Evolutionary conservation across 176 grass and related monocot genomes (phyloP), one percentile per base, ranked within the genome.

Genomic region (Zoysia pacifica): DNA sequence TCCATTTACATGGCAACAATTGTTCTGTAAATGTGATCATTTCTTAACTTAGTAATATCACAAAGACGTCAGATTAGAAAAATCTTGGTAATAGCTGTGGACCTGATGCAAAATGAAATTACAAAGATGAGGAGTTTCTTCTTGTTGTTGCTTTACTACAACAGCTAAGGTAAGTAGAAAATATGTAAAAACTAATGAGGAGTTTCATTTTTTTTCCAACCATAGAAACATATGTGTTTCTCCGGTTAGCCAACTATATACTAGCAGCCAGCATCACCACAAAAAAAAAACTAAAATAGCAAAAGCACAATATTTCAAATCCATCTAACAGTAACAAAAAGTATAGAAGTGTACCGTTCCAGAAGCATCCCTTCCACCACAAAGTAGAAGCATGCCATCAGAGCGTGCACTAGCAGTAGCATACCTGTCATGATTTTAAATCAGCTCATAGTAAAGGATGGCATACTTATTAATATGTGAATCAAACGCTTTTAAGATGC

Each of bases 381-480:
- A 99, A 58, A 99, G 90, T 82, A 99, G 91, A 72, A 99, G 90
- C 96, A 99, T 99, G 42, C 96, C 96, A 86, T 99, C 96, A 28
- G 96, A 93, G 56, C 96, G 90, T 72, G 96, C 76, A 95, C 96
- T 95, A 50, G 96, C 96, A 88, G 88, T 93, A 85, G 92, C 96
- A 86, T 99, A 95, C 96, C 96, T 99, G 71, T 47, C 64, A 14
- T 76, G 28, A 87, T 84, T 81, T 65, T 75, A 53, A 75, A 84
- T 45, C 16, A 77, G 66, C 53, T 51, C 43, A 55, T 66, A 80
- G 56, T 85, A 77, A 81, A 78, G 55, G 10, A 77, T n/a, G 70
- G 28, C 69, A 76, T 4, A 79, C 62, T 59, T 74, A 75, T 59
- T 19, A 75, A 48, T 56, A 47, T 58, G 56, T 73, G 36, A 62